Conservation (phyloP, 148 eudicot species). For the Limonium bicolor region DNA sequence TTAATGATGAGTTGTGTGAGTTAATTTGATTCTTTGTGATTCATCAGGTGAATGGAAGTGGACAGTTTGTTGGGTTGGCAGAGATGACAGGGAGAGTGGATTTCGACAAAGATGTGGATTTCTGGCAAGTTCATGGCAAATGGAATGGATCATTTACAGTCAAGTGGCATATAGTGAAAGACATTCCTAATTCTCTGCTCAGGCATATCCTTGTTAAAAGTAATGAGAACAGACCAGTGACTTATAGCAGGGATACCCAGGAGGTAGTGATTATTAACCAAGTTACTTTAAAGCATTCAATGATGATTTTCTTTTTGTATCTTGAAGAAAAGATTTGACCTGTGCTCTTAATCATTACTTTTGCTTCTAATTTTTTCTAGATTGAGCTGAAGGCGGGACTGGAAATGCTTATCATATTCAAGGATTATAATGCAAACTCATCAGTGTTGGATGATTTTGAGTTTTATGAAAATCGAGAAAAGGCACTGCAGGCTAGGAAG, state of each 20-base stretch:
- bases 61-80: conserved; percentile 91
- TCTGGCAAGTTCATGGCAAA: conserved; percentile 97
- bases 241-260: conserved; percentile 82
- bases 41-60: conserved; percentile 82
- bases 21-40: background rate
- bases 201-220: conserved; percentile 75
- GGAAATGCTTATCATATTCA: conserved; percentile 78
- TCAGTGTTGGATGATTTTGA: conserved; percentile 59
- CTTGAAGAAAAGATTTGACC: too few relatives aligned
- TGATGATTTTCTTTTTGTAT: too few relatives aligned
- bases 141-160: conserved; percentile 94
- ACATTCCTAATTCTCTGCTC: conserved; percentile 61
- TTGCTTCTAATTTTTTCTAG: conserved; percentile 25
- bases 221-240: conserved; percentile 73
- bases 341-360: too few relatives aligned
- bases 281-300: too few relatives aligned
- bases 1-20: background rate
- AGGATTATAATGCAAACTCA: conserved; percentile 34
- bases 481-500: conserved; percentile 38
- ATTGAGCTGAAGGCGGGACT: conserved; percentile 65
- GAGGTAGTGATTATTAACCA: too few relatives aligned
- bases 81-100: conserved; percentile 87
- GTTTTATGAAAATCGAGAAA: conserved; percentile 66
- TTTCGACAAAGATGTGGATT: conserved; percentile 65
- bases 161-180: conserved; percentile 89